phyloP scores from a whole-genome alignment of 2,329 filamentous ascomycete species.

The Zymoseptoria brevis region DNA sequence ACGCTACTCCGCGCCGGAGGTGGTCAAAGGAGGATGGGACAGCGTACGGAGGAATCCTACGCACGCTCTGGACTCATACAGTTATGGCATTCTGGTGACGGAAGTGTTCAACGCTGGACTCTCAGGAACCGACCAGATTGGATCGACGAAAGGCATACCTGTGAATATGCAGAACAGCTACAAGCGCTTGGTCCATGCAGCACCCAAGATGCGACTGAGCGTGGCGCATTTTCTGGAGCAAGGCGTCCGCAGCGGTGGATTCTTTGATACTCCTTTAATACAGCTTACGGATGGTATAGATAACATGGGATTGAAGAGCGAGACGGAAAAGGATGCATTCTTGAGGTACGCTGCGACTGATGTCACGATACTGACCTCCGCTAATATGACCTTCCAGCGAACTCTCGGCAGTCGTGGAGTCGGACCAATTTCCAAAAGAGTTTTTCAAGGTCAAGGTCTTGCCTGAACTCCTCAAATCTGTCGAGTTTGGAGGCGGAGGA shows the following conservation, averaged over 20 bases:
- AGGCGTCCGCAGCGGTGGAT: conserved; percentile 69
- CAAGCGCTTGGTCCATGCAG: conserved; percentile 78
- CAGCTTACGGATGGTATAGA: conserved; percentile 89
- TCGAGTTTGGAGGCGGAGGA: conserved; percentile 95
- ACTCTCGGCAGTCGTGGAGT: conserved; percentile 61
- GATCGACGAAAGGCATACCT: conserved; percentile 78
- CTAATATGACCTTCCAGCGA: conserved; percentile 42
- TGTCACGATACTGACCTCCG: background rate
- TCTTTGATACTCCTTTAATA: conserved; percentile 89
- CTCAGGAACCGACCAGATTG: conserved; percentile 65
- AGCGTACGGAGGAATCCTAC: conserved; percentile 74
- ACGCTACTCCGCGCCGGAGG: conserved; percentile 79
- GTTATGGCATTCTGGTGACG: conserved; percentile 73
- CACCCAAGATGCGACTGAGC: conserved; percentile 80
- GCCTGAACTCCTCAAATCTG: conserved; percentile 91
- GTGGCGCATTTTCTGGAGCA: conserved; percentile 84
- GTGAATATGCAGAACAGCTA: conserved; percentile 85
- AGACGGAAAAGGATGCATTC: conserved; percentile 76
- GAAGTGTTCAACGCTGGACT: conserved; percentile 90
- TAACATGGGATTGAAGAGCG: conserved; percentile 79
- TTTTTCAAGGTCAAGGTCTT: conserved; percentile 97
- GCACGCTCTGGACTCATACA: conserved; percentile 78
- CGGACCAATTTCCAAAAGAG: conserved; percentile 92
- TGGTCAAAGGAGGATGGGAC: conserved; percentile 85
- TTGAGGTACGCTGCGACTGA: conserved; percentile 49